Evolutionary conservation across 371 early-diverging fungal genomes (phyloP).

Genomic region (Saksenaea oblongispora): DNA sequence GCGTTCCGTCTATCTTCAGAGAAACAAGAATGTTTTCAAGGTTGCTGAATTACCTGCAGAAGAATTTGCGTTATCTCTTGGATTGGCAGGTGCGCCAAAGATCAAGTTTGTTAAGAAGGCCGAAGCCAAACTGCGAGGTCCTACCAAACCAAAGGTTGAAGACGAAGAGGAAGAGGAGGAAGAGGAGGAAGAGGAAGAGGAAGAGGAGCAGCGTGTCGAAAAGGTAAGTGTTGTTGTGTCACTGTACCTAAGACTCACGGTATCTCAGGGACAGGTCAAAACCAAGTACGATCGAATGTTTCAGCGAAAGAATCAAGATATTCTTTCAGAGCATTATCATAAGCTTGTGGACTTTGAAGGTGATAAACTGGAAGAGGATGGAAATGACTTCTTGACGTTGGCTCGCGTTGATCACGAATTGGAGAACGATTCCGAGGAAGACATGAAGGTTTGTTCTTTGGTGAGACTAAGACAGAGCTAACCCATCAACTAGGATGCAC

Average conservation of each 20-base stretch:
- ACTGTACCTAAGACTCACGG: conserved; percentile 7
- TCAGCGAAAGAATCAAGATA: conserved; percentile 86
- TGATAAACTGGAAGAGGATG: conserved; percentile 45
- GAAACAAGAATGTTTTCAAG: conserved; percentile 86
- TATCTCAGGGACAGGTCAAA: conserved; percentile 32
- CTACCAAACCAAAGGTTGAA: conserved; percentile 20
- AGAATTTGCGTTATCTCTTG: conserved; percentile 85
- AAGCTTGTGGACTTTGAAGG: conserved; percentile 71
- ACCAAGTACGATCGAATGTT: conserved; percentile 93
- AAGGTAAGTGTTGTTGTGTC: conserved; percentile 20
- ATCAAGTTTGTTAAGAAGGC: conserved; percentile 81
- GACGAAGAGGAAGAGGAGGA: conserved; percentile 35
- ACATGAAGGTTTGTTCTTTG: conserved; percentile 14
- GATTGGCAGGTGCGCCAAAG: conserved; percentile 93
- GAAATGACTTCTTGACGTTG: conserved; percentile 80
- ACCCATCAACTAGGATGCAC: conserved; percentile 10
- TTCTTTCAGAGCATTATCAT: conserved; percentile 90
- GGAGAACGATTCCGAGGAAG: conserved; percentile 47
- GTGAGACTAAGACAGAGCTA: conserved; percentile 9
- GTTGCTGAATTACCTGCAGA: conserved; percentile 84
- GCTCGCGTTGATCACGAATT: conserved; percentile 75
- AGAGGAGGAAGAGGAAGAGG: conserved; percentile 33
- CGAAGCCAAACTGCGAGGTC: conserved; percentile 20
- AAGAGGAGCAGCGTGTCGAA: conserved; percentile 35
- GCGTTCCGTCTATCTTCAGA: conserved; percentile 87